phyloP scores from a whole-genome alignment of 768 basidiomycete genomes.

The Fibroporia radiculosa region DNA sequence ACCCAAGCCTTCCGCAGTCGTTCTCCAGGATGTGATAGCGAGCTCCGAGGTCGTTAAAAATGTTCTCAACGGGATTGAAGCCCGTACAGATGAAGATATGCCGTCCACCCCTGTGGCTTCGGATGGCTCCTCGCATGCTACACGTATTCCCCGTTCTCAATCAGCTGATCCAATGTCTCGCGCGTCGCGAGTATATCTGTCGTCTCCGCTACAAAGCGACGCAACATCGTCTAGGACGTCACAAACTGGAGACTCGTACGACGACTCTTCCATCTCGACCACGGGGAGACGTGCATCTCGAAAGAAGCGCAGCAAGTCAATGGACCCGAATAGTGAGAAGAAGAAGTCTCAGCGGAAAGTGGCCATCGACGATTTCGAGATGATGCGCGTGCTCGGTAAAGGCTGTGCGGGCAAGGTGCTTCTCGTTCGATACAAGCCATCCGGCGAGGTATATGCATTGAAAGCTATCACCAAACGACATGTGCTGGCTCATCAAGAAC shows the following conservation, averaged over 20 bases:
- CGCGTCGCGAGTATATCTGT: constrained; percentile 52
- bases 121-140: constrained; percentile 23
- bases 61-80: constrained; percentile 4
- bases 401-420: constrained; percentile 97
- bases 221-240: constrained; percentile 39
- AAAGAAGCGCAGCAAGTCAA: constrained; percentile 48
- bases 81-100: constrained; percentile 15
- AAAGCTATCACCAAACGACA: constrained; percentile 98
- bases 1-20: constrained; percentile 7
- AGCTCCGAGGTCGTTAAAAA: neutral
- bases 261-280: constrained; percentile 68
- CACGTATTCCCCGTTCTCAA: constrained; percentile 67
- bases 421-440: constrained; percentile 75
- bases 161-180: constrained; percentile 70
- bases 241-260: constrained; percentile 28
- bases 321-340: constrained; percentile 44
- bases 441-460: constrained; percentile 75
- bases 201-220: constrained; percentile 32
- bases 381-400: constrained; percentile 94
- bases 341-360: constrained; percentile 61
- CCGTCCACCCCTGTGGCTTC: constrained; percentile 18
- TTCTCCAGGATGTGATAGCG: constrained; percentile 1
- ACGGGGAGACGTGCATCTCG: constrained; percentile 33
- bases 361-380: constrained; percentile 87
- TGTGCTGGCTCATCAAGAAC: constrained; percentile 92